These are phyloP conservation scores for Pharnaceum exiguum DNA, from an alignment of 148 eudicot species.

Conservation along the genomic window DNA sequence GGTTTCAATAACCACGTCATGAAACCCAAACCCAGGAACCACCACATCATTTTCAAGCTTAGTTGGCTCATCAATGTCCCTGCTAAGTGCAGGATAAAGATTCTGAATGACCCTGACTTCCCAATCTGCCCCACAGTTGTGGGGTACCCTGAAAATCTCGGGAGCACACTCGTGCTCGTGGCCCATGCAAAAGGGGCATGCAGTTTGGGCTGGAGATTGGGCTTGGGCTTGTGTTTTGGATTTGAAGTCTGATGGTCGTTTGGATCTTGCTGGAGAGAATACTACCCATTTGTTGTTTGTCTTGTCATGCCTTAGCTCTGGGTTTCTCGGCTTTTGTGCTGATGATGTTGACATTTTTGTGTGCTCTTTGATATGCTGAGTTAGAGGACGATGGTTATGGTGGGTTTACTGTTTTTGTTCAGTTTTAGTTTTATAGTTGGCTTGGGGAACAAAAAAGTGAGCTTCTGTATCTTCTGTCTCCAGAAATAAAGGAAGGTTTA, in stretches of 20 bases:
- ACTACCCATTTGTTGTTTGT: conserved; percentile 72
- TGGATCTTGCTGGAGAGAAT: conserved; percentile 83
- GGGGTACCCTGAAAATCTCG: conserved; percentile 72
- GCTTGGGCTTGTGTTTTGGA: no score
- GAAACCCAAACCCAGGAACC: conserved; percentile 71
- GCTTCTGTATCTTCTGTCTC: no score
- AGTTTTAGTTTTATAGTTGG: no score
- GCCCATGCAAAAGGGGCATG: conserved; percentile 86
- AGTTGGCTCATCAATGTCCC: conserved; percentile 31
- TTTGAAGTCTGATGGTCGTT: conserved; percentile 89
- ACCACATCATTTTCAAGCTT: conserved; percentile 16
- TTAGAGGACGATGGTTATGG: not conserved
- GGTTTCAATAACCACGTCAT: conserved; percentile 86
- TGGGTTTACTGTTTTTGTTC: no score
- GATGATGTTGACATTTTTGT: conserved; percentile 17
- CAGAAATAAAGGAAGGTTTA: no score
- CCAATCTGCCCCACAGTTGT: conserved; percentile 50
- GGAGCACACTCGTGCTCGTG: conserved; percentile 91
- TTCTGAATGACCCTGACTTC: conserved; percentile 72
- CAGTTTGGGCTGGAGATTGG: conserved; percentile 32
- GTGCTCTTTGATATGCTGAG: not conserved
- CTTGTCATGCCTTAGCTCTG: conserved; percentile 62
- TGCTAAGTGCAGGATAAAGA: conserved; percentile 79
- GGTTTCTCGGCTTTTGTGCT: conserved; percentile 28
- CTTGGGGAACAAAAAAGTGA: no score